Evolutionary conservation across 352 stramenopile genomes (phyloP).

Genomic region (Globisporangium okanoganense): DNA sequence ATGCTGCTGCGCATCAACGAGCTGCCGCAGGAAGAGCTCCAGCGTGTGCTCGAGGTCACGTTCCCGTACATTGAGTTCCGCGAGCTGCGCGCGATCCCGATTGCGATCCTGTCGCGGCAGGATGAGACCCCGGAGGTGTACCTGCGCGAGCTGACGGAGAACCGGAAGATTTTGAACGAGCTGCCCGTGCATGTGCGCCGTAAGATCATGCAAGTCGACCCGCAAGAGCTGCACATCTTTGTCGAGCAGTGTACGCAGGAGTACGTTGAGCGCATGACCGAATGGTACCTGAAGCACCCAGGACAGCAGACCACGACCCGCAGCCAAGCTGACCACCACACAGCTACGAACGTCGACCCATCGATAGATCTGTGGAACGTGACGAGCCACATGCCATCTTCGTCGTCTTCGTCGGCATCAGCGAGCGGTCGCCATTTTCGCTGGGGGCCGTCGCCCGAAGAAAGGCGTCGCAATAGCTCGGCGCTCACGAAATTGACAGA

Average conservation of each 20-base stretch:
- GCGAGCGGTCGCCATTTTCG: conserved; percentile 14
- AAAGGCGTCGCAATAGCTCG: conserved; percentile 63
- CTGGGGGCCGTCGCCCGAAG: conserved; percentile 38
- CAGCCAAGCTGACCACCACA: conserved; percentile 21
- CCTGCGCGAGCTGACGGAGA: conserved; percentile 77
- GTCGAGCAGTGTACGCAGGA: conserved; percentile 74
- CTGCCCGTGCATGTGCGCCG: conserved; percentile 77
- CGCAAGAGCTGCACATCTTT: conserved; percentile 59
- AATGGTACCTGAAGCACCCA: conserved; percentile 64
- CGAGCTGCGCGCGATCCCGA: conserved; percentile 78
- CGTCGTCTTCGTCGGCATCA: conserved; percentile 22
- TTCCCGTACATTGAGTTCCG: conserved; percentile 89
- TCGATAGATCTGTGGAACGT: conserved; percentile 59
- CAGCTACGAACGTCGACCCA: conserved; percentile 12
- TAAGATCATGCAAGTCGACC: conserved; percentile 79
- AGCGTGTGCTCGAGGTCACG: conserved; percentile 67
- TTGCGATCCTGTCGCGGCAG: conserved; percentile 76
- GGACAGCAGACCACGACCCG: conserved; percentile 10
- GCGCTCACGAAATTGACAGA: conserved; percentile 62
- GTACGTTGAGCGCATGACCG: conserved; percentile 61
- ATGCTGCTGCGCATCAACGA: conserved; percentile 74
- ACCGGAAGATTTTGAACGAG: conserved; percentile 70
- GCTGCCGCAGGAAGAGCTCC: conserved; percentile 65
- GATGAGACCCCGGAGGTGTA: conserved; percentile 77
- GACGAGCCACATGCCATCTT: conserved; percentile 59